Evolutionary conservation across 108 stramenopile species (phyloP).

Genomic region (Nitzschia sp.): DNA sequence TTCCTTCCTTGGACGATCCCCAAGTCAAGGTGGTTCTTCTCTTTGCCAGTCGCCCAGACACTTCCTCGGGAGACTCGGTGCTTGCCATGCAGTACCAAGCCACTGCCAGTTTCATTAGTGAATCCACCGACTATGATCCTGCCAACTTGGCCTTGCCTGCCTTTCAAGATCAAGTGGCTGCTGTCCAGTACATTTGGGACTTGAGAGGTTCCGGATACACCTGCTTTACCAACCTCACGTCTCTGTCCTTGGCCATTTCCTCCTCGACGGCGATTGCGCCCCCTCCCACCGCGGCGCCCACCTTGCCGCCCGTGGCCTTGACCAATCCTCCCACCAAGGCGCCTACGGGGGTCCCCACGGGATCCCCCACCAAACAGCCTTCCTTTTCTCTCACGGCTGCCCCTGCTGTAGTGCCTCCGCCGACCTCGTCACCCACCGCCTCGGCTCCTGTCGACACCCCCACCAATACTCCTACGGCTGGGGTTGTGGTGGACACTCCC

Average conservation of each 20-base stretch:
- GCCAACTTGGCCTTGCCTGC: constrained; percentile 7
- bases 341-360: background rate
- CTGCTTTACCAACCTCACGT: constrained; percentile 5
- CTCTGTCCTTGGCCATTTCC: background rate
- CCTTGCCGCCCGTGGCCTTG: background rate
- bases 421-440: background rate
- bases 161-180: constrained; percentile 5
- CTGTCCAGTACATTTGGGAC: background rate
- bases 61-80: background rate
- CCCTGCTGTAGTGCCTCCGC: background rate
- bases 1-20: constrained; percentile 9
- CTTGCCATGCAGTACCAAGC: constrained; percentile 12
- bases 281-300: background rate
- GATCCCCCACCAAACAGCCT: background rate
- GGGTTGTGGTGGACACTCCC: background rate
- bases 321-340: constrained; percentile 3
- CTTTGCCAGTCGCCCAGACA: constrained; percentile 3
- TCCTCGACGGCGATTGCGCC: background rate
- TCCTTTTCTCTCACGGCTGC: background rate
- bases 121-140: constrained; percentile 13
- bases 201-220: constrained; percentile 6
- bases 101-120: constrained; percentile 7
- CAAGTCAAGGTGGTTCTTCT: constrained; percentile 5
- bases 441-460: background rate
- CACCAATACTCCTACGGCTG: background rate